Evolutionary conservation across 2,329 filamentous ascomycete species (phyloP).

Genomic region (Xylariaceae sp.): DNA sequence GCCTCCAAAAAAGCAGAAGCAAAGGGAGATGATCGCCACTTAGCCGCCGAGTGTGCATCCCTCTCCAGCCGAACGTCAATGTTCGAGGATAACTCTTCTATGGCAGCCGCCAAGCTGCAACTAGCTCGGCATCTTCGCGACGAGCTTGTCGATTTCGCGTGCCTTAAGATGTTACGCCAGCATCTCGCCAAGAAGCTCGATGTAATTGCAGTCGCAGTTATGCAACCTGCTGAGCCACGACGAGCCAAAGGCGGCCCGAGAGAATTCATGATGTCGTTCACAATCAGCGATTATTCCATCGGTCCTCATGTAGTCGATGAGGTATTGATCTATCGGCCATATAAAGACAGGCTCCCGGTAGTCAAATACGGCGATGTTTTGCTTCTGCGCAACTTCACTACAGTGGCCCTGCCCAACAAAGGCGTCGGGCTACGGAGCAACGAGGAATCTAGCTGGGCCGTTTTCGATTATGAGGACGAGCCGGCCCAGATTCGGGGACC

Average conservation of each 20-base stretch:
- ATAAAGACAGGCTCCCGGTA: constrained; percentile 53
- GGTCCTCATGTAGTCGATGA: constrained; percentile 48
- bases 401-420: constrained; percentile 49
- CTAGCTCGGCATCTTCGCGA: constrained; percentile 45
- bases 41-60: constrained; percentile 22
- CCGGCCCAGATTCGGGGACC: constrained; percentile 55
- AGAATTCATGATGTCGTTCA: constrained; percentile 57
- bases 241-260: constrained; percentile 55
- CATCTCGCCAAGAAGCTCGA: constrained; percentile 49
- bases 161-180: constrained; percentile 50
- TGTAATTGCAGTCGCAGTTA: constrained; percentile 52
- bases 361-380: constrained; percentile 55
- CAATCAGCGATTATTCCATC: constrained; percentile 53
- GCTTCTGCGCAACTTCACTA: constrained; percentile 53
- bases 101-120: constrained; percentile 42
- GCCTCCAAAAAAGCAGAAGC: constrained; percentile 16
- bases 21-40: constrained; percentile 13
- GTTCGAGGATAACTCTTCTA: constrained; percentile 28
- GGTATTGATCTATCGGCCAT: constrained; percentile 56
- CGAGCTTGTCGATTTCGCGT: constrained; percentile 50
- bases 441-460: constrained; percentile 58
- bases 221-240: constrained; percentile 46
- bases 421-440: constrained; percentile 54
- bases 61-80: constrained; percentile 24
- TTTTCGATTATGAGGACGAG: constrained; percentile 47